Evolutionary conservation across 108 stramenopile genomes (phyloP).

Genomic region (Asterionellopsis glacialis): DNA sequence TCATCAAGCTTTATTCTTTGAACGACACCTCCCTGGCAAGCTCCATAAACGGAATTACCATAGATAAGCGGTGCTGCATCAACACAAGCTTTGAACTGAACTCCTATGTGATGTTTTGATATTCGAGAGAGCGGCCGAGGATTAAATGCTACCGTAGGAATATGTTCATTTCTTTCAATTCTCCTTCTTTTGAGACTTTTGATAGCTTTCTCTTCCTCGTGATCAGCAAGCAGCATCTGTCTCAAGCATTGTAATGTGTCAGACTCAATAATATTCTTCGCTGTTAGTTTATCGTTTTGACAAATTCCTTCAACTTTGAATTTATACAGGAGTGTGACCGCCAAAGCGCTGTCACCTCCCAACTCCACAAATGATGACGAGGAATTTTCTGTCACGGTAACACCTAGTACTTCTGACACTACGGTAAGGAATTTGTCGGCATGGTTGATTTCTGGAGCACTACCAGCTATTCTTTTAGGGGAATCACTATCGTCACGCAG

Average conservation of each 20-base stretch:
- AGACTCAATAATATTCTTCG: slow-evolving; percentile 14
- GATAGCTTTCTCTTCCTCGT: background rate
- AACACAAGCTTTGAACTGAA: slow-evolving; percentile 29
- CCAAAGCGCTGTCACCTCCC: slow-evolving; percentile 40
- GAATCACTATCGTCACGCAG: background rate
- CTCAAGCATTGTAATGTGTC: slow-evolving; percentile 14
- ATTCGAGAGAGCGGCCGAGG: slow-evolving; percentile 2
- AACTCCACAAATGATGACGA: slow-evolving; percentile 36
- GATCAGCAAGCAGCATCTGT: background rate
- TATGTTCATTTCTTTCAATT: background rate
- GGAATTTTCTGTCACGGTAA: slow-evolving; percentile 1
- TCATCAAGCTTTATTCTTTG: slow-evolving; percentile 10
- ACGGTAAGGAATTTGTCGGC: slow-evolving; percentile 5
- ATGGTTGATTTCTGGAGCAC: background rate
- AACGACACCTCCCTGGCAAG: slow-evolving; percentile 35
- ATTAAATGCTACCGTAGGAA: background rate
- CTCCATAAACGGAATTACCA: slow-evolving; percentile 7
- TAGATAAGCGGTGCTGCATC: slow-evolving; percentile 26
- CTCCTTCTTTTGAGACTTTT: background rate
- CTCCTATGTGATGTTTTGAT: slow-evolving; percentile 11
- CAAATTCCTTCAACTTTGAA: slow-evolving; percentile 6
- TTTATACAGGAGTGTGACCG: slow-evolving; percentile 26
- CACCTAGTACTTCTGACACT: slow-evolving; percentile 8
- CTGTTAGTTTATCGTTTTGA: slow-evolving; percentile 2
- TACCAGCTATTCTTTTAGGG: background rate